Evolutionary conservation across 2,329 filamentous ascomycete genomes (phyloP).

Genomic region (Alternaria arborescens): DNA sequence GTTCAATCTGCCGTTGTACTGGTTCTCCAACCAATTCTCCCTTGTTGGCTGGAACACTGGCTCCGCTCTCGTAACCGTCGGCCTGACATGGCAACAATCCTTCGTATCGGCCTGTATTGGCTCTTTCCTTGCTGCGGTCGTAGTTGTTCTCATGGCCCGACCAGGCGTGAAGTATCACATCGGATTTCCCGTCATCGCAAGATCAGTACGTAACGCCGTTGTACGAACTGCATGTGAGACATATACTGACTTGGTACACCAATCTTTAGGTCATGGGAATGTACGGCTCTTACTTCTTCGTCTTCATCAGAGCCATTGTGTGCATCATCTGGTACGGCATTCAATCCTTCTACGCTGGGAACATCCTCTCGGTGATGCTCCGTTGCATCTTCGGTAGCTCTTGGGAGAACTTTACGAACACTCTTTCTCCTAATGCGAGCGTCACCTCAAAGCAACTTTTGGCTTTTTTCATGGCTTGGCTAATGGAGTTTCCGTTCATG

Average conservation of each 20-base stretch:
- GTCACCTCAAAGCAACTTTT: conserved; percentile 46
- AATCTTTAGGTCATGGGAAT: conserved; percentile 33
- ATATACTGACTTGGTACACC: no score
- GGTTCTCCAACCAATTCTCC: conserved; percentile 33
- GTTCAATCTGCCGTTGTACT: conserved; percentile 35
- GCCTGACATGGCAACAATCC: conserved; percentile 36
- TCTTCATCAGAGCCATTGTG: conserved; percentile 49
- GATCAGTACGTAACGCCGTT: conserved; percentile 9
- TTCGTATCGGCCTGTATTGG: conserved; percentile 34
- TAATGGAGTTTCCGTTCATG: conserved; percentile 45
- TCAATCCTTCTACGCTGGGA: conserved; percentile 35
- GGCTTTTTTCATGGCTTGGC: conserved; percentile 44
- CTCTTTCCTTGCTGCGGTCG: conserved; percentile 33
- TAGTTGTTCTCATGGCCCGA: conserved; percentile 33
- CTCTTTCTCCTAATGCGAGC: conserved; percentile 37
- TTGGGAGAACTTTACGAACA: conserved; percentile 47
- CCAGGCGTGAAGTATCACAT: conserved; percentile 37
- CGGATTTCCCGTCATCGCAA: conserved; percentile 29
- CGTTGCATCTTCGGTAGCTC: conserved; percentile 51
- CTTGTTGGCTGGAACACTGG: conserved; percentile 33
- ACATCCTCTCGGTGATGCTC: conserved; percentile 49
- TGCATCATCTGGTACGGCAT: conserved; percentile 53
- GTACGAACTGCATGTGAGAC: no score
- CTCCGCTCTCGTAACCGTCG: conserved; percentile 28
- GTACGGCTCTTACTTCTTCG: conserved; percentile 52